A percentile compares a stretch with the other conserved stretches of the same genome.
Evolutionary conservation across 192 early-diverging fungal species (phyloP).

Genomic region (Podila minutissima): DNA sequence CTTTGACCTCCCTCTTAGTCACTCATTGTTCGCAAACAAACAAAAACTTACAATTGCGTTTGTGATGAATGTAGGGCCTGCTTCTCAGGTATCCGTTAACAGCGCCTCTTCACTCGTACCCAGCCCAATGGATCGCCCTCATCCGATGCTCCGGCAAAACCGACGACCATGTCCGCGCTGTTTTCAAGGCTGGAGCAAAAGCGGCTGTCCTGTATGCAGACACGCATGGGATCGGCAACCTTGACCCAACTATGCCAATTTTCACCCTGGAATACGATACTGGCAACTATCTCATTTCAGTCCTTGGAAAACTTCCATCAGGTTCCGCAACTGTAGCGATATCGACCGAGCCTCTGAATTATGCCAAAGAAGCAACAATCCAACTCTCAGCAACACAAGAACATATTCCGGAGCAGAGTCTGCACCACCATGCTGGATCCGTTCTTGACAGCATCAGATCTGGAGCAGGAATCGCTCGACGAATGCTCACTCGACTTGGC

Average conservation of each 20-base stretch:
- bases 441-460: neutral
- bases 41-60: neutral
- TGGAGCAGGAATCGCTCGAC: neutral
- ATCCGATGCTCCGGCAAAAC: neutral
- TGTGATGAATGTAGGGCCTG: neutral
- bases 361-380: neutral
- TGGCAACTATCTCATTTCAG: neutral
- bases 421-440: neutral
- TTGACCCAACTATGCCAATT: neutral
- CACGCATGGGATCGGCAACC: neutral
- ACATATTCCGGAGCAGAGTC: neutral
- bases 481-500: too few species aligned
- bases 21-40: too few species aligned
- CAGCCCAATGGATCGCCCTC: neutral
- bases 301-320: neutral
- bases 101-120: neutral
- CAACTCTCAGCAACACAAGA: neutral
- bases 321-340: neutral
- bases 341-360: too few species aligned
- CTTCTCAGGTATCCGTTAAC: neutral
- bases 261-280: neutral
- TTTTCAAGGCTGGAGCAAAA: neutral
- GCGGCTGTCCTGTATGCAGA: neutral
- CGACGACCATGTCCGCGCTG: neutral
- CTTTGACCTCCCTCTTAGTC: slow-evolving; percentile 2